Evolutionary conservation across 768 basidiomycete species (phyloP).

Genomic region (Boletales sp.): DNA sequence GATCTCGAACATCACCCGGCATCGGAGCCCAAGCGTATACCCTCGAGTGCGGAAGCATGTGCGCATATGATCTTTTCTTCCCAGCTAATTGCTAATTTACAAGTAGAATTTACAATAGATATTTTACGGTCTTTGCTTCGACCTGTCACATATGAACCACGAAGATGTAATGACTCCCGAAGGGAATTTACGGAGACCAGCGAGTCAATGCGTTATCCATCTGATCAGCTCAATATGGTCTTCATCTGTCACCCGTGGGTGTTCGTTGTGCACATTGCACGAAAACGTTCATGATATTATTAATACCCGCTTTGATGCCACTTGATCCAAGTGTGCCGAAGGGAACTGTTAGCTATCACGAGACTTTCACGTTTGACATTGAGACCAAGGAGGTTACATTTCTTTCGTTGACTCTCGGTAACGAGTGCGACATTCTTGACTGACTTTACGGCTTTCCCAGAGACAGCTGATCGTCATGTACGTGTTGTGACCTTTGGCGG

Average conservation of each 20-base stretch:
- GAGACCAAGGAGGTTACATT: conserved; percentile 4
- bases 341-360: neutral
- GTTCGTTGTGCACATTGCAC: neutral
- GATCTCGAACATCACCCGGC: conserved; percentile 29
- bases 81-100: conserved; percentile 1
- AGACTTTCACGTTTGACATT: neutral
- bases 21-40: conserved; percentile 12
- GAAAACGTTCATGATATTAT: conserved; percentile 3
- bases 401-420: neutral
- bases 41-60: conserved; percentile 17
- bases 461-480: neutral
- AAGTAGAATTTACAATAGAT: conserved; percentile 17
- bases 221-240: conserved; percentile 7
- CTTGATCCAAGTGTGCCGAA: neutral
- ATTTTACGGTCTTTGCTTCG: neutral
- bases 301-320: conserved; percentile 3
- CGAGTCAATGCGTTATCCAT: conserved; percentile 4
- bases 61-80: neutral
- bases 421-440: neutral
- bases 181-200: conserved; percentile 5
- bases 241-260: conserved; percentile 4
- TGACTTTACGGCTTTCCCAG: neutral
- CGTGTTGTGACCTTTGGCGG: neutral
- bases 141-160: neutral
- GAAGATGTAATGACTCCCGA: conserved; percentile 14